Conservation (phyloP, 108 stramenopile genomes). For the Cyclostephanos tholiformis region DNA sequence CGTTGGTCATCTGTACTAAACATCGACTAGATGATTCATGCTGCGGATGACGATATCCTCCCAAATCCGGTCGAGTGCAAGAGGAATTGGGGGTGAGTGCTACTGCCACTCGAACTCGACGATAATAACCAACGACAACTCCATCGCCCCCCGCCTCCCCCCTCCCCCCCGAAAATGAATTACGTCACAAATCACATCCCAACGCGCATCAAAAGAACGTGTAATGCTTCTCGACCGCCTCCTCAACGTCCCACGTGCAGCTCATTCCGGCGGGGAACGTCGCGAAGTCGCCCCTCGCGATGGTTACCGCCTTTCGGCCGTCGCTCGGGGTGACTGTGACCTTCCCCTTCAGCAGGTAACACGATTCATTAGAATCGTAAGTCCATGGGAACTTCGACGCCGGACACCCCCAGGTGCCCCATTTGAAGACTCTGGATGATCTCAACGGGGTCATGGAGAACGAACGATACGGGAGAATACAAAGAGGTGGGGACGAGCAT, state of each 20-base stretch:
- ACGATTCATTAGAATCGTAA: conserved; percentile 67
- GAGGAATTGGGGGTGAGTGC: no score
- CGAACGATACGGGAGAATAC: not conserved
- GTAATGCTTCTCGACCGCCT: conserved; percentile 75
- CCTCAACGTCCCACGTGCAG: conserved; percentile 80
- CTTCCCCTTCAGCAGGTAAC: conserved; percentile 67
- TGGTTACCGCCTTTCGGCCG: conserved; percentile 59
- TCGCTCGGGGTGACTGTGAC: conserved; percentile 79
- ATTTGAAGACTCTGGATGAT: conserved; percentile 33
- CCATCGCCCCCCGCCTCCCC: no score
- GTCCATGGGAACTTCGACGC: conserved; percentile 82
- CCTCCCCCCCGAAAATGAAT: no score
- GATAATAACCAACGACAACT: no score
- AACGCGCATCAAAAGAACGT: conserved; percentile 52
- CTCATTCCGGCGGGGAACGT: conserved; percentile 82
- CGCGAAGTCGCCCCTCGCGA: conserved; percentile 75
- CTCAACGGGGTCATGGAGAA: not conserved
- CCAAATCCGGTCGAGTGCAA: no score
- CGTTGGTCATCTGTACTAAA: no score
- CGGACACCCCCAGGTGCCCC: conserved; percentile 79
- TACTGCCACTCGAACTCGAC: no score
- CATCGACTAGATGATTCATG: no score
- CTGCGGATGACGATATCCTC: no score
- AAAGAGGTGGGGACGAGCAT: not conserved
- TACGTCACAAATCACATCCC: not conserved